Evolutionary conservation across 2,329 filamentous ascomycete genomes (phyloP).

Genomic region (Alternaria atra): DNA sequence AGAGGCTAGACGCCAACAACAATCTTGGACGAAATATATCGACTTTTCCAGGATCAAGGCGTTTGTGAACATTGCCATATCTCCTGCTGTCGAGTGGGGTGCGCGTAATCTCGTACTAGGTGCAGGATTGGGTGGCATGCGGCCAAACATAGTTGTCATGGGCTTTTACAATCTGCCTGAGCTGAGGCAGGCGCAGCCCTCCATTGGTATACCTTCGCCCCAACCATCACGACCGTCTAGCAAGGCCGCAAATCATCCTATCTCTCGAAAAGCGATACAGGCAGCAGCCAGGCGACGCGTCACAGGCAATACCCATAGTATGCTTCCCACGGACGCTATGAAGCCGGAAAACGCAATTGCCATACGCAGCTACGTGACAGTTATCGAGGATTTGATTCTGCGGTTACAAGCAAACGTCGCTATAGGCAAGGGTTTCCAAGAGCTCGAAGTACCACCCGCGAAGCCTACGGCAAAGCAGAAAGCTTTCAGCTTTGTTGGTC

Average conservation of each 20-base stretch:
- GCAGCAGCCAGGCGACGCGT: slow-evolving; percentile 54
- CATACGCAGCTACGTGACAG: slow-evolving; percentile 78
- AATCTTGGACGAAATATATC: slow-evolving; percentile 85
- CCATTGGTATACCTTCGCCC: slow-evolving; percentile 65
- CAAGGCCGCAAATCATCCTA: slow-evolving; percentile 34
- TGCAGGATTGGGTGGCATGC: slow-evolving; percentile 85
- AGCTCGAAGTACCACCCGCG: slow-evolving; percentile 72
- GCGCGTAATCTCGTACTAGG: slow-evolving; percentile 82
- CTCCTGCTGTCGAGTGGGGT: slow-evolving; percentile 84
- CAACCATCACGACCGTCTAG: slow-evolving; percentile 49
- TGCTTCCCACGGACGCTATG: slow-evolving; percentile 74
- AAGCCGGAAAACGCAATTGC: slow-evolving; percentile 73
- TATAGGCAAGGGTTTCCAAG: slow-evolving; percentile 81
- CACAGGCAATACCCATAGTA: slow-evolving; percentile 62
- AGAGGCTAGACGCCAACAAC: slow-evolving; percentile 82
- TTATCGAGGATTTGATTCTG: slow-evolving; percentile 82
- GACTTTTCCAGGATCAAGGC: slow-evolving; percentile 88
- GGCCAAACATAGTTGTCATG: slow-evolving; percentile 85
- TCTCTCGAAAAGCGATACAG: slow-evolving; percentile 47
- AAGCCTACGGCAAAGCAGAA: slow-evolving; percentile 43
- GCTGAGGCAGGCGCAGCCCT: slow-evolving; percentile 68
- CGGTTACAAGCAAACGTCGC: slow-evolving; percentile 84
- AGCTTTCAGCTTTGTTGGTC: slow-evolving; percentile 34
- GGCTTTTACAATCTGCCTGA: slow-evolving; percentile 84
- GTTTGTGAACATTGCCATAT: slow-evolving; percentile 86